Conservation (phyloP, 1,284 basidiomycete genomes). For the Fistulinella staudtii region DNA sequence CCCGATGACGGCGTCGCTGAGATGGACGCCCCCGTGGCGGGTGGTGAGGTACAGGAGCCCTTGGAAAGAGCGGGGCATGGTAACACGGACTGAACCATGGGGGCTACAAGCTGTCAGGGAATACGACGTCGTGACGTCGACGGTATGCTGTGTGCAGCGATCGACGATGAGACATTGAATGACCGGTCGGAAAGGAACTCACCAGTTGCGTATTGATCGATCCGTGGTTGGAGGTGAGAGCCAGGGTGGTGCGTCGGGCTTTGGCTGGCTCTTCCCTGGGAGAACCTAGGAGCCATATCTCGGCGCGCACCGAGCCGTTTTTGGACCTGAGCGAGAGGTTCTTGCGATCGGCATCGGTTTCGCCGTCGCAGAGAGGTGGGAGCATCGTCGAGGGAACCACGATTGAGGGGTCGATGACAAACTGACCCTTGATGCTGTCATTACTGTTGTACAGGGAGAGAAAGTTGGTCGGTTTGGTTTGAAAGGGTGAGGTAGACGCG, state of each 20-base stretch:
- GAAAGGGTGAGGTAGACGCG: conserved; percentile 7
- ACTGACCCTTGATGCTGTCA: conserved; percentile 17
- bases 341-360: conserved; percentile 33
- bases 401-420: conserved; percentile 38
- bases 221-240: conserved; percentile 12
- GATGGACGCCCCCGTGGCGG: conserved; percentile 11
- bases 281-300: conserved; percentile 26
- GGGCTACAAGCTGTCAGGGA: conserved; percentile 4
- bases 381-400: conserved; percentile 33
- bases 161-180: background rate
- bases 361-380: conserved; percentile 26
- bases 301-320: conserved; percentile 30
- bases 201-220: conserved; percentile 13
- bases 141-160: conserved; percentile 5
- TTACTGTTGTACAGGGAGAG: conserved; percentile 30
- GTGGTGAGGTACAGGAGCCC: conserved; percentile 22
- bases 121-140: conserved; percentile 14
- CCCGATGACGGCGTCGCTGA: conserved; percentile 11
- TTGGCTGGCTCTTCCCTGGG: background rate
- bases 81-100: conserved; percentile 15
- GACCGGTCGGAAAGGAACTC: background rate
- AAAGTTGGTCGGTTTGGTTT: conserved; percentile 36
- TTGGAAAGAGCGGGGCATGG: conserved; percentile 22
- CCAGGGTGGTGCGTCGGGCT: conserved; percentile 13
- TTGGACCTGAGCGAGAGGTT: conserved; percentile 33